Conservation (phyloP, 352 stramenopile species). For the Phytophthora agathidicida region DNA sequence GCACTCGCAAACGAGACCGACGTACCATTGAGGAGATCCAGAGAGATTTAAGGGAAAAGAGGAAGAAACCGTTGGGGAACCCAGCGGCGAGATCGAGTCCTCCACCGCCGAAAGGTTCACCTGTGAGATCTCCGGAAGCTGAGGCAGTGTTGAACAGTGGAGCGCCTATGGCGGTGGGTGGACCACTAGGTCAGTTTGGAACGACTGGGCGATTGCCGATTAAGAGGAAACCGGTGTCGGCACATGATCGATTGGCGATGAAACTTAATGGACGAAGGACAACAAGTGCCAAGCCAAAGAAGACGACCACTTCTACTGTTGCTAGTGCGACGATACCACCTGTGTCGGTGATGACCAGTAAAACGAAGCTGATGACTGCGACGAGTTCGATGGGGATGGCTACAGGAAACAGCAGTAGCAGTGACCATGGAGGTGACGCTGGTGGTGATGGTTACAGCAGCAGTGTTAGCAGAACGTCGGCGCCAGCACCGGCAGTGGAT, state of each 20-base stretch:
- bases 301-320: constrained; percentile 24
- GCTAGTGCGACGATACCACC: constrained; percentile 47
- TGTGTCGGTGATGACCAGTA: constrained; percentile 58
- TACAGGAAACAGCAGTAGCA: constrained; percentile 30
- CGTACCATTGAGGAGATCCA: constrained; percentile 91
- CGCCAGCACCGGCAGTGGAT: constrained; percentile 33
- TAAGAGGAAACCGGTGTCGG: constrained; percentile 77
- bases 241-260: constrained; percentile 71
- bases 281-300: constrained; percentile 56
- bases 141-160: constrained; percentile 39
- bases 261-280: constrained; percentile 72
- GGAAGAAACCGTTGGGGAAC: constrained; percentile 43
- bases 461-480: constrained; percentile 35
- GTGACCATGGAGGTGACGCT: constrained; percentile 51
- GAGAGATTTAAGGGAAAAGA: constrained; percentile 75
- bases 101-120: constrained; percentile 59
- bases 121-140: constrained; percentile 71
- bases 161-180: constrained; percentile 47
- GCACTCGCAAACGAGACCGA: constrained; percentile 85
- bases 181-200: constrained; percentile 62
- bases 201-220: constrained; percentile 36
- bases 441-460: constrained; percentile 40
- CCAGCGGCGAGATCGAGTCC: constrained; percentile 52
- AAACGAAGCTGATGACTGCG: constrained; percentile 37
- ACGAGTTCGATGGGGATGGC: constrained; percentile 12